Evolutionary conservation across 108 stramenopile species (phyloP).

Genomic region (Aurantiochytrium sp.): DNA sequence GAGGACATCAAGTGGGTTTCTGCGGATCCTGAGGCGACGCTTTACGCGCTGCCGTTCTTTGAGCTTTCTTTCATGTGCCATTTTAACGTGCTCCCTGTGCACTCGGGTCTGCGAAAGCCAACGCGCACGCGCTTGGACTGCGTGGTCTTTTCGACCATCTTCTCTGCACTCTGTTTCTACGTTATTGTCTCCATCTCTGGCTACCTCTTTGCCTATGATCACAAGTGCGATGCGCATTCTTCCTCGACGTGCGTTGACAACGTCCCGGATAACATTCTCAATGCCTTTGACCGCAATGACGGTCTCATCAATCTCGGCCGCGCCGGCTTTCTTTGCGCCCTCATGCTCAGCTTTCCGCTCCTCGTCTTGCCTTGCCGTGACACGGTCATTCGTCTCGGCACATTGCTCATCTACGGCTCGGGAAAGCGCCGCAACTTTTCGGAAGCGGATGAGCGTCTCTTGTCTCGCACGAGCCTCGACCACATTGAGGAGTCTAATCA

Average conservation of each 20-base stretch:
- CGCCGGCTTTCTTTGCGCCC: background rate
- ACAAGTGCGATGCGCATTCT: background rate
- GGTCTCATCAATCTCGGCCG: background rate
- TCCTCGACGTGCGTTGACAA: background rate
- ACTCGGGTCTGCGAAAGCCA: background rate
- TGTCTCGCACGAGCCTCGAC: background rate
- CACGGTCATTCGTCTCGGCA: background rate
- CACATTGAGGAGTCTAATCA: too few relatives aligned
- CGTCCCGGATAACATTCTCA: constrained; percentile 7
- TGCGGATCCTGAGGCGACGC: background rate
- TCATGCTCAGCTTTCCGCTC: background rate
- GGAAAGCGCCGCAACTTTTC: background rate
- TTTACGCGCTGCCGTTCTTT: background rate
- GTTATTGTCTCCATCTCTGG: background rate
- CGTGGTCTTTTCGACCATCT: background rate
- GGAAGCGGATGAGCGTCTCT: background rate
- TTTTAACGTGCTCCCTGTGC: background rate
- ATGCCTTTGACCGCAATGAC: background rate
- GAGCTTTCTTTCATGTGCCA: background rate
- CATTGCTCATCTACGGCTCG: background rate
- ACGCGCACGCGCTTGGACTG: background rate
- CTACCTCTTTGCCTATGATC: background rate
- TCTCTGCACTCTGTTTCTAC: background rate
- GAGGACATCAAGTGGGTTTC: background rate
- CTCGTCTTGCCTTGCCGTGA: constrained; percentile 9